phyloP scores from a whole-genome alignment of 2,329 filamentous ascomycete species.

The Cordyceps fumosorosea region DNA sequence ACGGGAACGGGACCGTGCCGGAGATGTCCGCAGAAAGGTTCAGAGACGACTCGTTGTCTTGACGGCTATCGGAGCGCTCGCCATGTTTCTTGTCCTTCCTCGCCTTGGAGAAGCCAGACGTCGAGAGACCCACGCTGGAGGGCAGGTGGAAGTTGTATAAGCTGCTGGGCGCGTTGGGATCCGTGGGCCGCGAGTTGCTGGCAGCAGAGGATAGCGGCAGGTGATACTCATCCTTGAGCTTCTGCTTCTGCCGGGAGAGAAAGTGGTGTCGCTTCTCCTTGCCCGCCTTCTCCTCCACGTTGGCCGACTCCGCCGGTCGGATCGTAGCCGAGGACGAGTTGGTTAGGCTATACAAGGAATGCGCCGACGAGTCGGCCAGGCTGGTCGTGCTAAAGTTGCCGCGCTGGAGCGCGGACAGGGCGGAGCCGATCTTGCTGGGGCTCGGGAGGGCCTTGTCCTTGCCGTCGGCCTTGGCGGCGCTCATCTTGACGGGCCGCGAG shows the following conservation, averaged over 20 bases:
- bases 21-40: slow-evolving; percentile 42
- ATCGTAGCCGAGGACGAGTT: slow-evolving; percentile 75
- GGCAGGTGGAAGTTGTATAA: slow-evolving; percentile 74
- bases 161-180: slow-evolving; percentile 67
- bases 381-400: slow-evolving; percentile 66
- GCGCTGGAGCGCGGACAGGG: slow-evolving; percentile 58
- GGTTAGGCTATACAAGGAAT: slow-evolving; percentile 65
- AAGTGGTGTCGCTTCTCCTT: slow-evolving; percentile 73
- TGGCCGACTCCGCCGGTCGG: slow-evolving; percentile 49
- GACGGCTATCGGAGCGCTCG: slow-evolving; percentile 48
- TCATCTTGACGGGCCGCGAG: slow-evolving; percentile 69
- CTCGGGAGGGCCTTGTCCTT: slow-evolving; percentile 65
- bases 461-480: slow-evolving; percentile 55
- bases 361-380: slow-evolving; percentile 53
- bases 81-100: slow-evolving; percentile 82
- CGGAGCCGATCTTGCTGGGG: slow-evolving; percentile 63
- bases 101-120: slow-evolving; percentile 67
- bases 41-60: slow-evolving; percentile 46
- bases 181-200: slow-evolving; percentile 69
- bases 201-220: slow-evolving; percentile 68
- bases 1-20: slow-evolving; percentile 46
- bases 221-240: slow-evolving; percentile 67
- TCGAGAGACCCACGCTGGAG: slow-evolving; percentile 60
- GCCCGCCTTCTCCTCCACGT: slow-evolving; percentile 40
- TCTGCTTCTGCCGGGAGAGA: slow-evolving; percentile 71